phyloP scores from a whole-genome alignment of 345 rosid species.

The Sapria himalayana region DNA sequence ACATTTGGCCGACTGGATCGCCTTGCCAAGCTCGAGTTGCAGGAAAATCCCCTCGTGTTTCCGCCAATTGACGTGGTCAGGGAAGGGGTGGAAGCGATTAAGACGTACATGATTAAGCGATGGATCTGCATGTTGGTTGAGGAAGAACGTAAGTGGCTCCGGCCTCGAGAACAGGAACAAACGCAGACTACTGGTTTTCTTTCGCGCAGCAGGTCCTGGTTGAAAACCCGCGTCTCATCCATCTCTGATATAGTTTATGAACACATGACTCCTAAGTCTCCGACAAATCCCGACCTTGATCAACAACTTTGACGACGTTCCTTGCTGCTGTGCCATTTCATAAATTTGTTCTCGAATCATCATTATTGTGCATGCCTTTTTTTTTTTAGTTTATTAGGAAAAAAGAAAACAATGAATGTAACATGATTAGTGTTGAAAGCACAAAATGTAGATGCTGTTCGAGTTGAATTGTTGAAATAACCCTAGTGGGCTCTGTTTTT shows the following conservation, averaged over 20 bases:
- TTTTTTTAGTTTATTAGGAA: neutral
- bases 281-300: slow-evolving; percentile 44
- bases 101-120: slow-evolving; percentile 53
- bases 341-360: too few species aligned
- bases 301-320: slow-evolving; percentile 67
- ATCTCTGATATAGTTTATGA: slow-evolving; percentile 26
- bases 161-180: slow-evolving; percentile 27
- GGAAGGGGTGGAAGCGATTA: slow-evolving; percentile 57
- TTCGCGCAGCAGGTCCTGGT: slow-evolving; percentile 59
- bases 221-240: slow-evolving; percentile 28
- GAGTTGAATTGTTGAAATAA: too few species aligned
- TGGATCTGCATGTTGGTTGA: slow-evolving; percentile 49
- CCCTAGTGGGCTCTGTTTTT: too few species aligned
- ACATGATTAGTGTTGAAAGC: too few species aligned
- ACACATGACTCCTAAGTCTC: slow-evolving; percentile 20
- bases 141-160: slow-evolving; percentile 36
- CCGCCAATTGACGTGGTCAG: slow-evolving; percentile 46
- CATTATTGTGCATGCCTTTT: neutral
- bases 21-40: slow-evolving; percentile 44
- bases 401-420: too few species aligned
- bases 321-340: too few species aligned
- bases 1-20: slow-evolving; percentile 65
- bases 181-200: slow-evolving; percentile 43
- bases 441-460: too few species aligned
- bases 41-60: slow-evolving; percentile 47